Evolutionary conservation across 2,329 filamentous ascomycete species (phyloP), one percentile per base, ranked within the genome.

Genomic region (Epichloe amarillans): DNA sequence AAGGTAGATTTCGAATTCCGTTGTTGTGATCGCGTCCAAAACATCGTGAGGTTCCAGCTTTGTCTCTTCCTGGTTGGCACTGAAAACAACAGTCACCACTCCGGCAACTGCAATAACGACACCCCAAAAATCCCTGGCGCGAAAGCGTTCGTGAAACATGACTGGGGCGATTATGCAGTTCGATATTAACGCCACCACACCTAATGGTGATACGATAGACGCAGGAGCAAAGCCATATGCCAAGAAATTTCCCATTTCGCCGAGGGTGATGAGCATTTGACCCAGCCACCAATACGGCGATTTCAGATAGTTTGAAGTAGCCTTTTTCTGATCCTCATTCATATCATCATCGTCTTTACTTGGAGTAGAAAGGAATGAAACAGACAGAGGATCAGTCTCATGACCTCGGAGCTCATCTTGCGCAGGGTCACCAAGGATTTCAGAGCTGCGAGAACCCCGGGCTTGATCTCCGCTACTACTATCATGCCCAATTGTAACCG

Each of bases 201-300:
- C 93, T 5, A 98, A 74, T 0, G 93, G 93, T 36, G 90, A 96
- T 41, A 98, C 93, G 60, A 98, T 96, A 14, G 93, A 97, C 7
- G 93, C 93, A 3, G 93, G 93, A 33, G 93, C 93, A 65, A 98
- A 98, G 23, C 93, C 93, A 62, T 98, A 98, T 0, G 93, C 93
- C 55, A 98, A 72, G 63, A 98, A 98, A 66, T 98, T 98, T 48
- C 93, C 93, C 63, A 86, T 84, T 70, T 98, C 93, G 52, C 93
- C 93, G 23, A 95, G 71, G 0, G 84, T 88, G 80, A 98, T 98
- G 53, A 98, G 75, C 15, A 94, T 77, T 57, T 97, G 91, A 19
- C 93, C 93, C 35, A 83, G 70, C 93, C 93, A 98, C 93, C 93
- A 98, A 63, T 93, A 96, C 1, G 89, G 88, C 37, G 89, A 95